These are phyloP conservation scores for Hymenoscyphus fraxineus DNA, from an alignment of 2,329 filamentous ascomycete species.

Conservation along the genomic window DNA sequence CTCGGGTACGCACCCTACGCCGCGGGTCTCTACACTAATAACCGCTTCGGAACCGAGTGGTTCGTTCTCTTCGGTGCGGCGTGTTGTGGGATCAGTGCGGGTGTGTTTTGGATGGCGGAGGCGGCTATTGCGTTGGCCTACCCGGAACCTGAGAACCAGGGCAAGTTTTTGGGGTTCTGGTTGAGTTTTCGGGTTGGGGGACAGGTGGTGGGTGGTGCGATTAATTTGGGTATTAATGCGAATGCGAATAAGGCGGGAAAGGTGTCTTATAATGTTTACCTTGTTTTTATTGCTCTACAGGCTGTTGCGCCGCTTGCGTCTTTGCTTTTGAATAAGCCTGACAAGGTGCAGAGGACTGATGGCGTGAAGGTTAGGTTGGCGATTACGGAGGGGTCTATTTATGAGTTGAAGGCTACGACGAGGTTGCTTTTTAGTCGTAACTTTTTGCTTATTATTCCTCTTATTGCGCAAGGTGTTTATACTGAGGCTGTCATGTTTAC, in stretches of 20 bases:
- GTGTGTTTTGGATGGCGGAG: slow-evolving; percentile 73
- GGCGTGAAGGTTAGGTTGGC: slow-evolving; percentile 57
- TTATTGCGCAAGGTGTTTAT: slow-evolving; percentile 69
- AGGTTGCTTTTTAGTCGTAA: slow-evolving; percentile 56
- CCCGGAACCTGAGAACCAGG: slow-evolving; percentile 65
- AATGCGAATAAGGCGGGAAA: slow-evolving; percentile 55
- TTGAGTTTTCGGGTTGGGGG: slow-evolving; percentile 55
- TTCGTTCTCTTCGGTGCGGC: slow-evolving; percentile 54
- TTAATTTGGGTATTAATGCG: slow-evolving; percentile 65
- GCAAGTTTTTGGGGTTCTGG: slow-evolving; percentile 65
- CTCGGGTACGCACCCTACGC: slow-evolving; percentile 69
- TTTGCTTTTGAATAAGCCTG: slow-evolving; percentile 57
- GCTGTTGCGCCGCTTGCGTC: slow-evolving; percentile 61
- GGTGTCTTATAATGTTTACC: slow-evolving; percentile 65
- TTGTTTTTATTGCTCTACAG: slow-evolving; percentile 69
- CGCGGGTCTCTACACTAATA: slow-evolving; percentile 69
- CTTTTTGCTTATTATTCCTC: slow-evolving; percentile 61
- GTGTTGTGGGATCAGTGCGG: slow-evolving; percentile 43
- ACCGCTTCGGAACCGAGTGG: slow-evolving; percentile 66
- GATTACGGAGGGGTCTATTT: slow-evolving; percentile 53
- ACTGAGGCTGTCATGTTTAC: slow-evolving; percentile 71
- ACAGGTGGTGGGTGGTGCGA: slow-evolving; percentile 67
- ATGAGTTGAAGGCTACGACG: slow-evolving; percentile 57
- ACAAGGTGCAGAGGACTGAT: slow-evolving; percentile 61
- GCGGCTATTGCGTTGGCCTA: slow-evolving; percentile 70